Evolutionary conservation across 495 filamentous ascomycete species (phyloP), one percentile per base, ranked within the genome.

Genomic region (Neurospora sp.): DNA sequence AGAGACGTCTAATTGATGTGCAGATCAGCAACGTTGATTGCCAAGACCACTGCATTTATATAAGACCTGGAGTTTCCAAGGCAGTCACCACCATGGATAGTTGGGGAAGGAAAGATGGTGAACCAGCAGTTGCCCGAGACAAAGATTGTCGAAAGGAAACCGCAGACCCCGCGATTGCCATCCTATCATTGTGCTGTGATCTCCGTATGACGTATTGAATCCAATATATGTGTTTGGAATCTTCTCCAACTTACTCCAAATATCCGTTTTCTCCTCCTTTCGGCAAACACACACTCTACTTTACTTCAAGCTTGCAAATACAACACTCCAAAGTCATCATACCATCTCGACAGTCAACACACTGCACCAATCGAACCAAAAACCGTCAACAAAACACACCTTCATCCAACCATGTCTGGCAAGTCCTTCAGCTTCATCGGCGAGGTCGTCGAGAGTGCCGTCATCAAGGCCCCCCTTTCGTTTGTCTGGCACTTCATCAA

Each of bases 401-500:
- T 35, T 16, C 53, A 35, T 61, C 53, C 6, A 61, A 18, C 14
- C 53, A 66, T 66, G 40, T 72, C 75, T 22, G 37, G 40, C 31
- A 71, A 75, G 31, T 8, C 75, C 66, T 89, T 91, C 77, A 88
- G 89, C 59, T 91, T 89, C 71, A 88, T 88, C 35, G 89, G 88
- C 72, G 88, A 87, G 59, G 87, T 91, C 71, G 81, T 83, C 68
- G 90, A 91, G 83, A 89, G 87, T 72, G 84, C 87, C 79, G 87
- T 92, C 72, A 91, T 92, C 80, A 80, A 84, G 69, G 89, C 89
- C 5, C 87, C 84, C 8, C 82, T 90, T 71, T 84, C 86, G 69
- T 78, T 85, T 71, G 88, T 91, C 78, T 92, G 89, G 90, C 89
- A 91, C 81, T 84, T 87, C 72, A 87, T 91, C 85, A 91, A 91